Conservation (phyloP, 208 protist species). For the Herpetomonas samuelpessoai region DNA sequence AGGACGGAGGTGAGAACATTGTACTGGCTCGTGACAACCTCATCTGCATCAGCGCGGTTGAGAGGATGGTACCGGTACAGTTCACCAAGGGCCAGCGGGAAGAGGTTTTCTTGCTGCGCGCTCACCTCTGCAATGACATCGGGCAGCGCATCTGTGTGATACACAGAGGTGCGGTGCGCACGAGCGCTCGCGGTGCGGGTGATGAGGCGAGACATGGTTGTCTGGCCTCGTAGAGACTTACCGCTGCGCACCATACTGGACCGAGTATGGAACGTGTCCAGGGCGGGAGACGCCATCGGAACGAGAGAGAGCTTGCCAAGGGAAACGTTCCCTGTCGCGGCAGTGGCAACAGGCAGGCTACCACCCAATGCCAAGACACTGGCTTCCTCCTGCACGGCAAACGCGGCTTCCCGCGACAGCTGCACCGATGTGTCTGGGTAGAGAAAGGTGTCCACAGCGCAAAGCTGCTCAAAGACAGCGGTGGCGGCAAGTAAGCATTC, state of each 20-base stretch:
- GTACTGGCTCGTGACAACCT: not conserved
- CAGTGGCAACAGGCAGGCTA: not conserved
- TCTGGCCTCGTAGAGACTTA: not conserved
- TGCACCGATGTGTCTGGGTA: not conserved
- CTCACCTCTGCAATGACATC: conserved; percentile 9
- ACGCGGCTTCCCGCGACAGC: not conserved
- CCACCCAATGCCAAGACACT: not conserved
- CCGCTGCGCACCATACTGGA: too few relatives aligned
- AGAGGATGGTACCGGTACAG: conserved; percentile 33
- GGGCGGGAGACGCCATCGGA: too few relatives aligned
- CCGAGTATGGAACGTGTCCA: not conserved
- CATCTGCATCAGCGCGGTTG: not conserved
- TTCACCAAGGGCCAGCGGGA: conserved; percentile 37
- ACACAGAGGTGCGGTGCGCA: not conserved
- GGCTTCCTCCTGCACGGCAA: not conserved
- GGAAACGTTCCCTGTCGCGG: not conserved
- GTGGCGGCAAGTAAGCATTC: not conserved
- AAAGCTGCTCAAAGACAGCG: not conserved
- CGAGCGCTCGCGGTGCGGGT: not conserved
- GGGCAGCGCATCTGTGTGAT: conserved; percentile 16
- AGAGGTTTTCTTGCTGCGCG: not conserved
- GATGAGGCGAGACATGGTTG: not conserved
- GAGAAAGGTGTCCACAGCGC: not conserved
- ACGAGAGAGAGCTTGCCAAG: not conserved
- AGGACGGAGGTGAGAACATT: conserved; percentile 56